Evolutionary conservation across 257 asterid genomes (phyloP).

Genomic region (Solanum pennellii): DNA sequence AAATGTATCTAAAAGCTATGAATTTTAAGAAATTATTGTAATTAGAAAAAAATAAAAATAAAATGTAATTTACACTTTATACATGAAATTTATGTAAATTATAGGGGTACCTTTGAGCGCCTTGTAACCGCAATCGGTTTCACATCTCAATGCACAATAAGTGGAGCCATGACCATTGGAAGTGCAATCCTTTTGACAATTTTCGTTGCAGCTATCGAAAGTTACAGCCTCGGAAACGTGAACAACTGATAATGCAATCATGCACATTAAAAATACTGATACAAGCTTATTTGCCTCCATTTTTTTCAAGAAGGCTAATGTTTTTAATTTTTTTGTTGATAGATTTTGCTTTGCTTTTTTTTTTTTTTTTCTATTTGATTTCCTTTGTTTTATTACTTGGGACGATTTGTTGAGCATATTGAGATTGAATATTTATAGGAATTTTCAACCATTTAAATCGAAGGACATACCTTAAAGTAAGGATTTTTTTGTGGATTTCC

Average conservation of each 20-base stretch:
- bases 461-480: background rate
- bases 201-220: background rate
- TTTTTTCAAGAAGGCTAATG: background rate
- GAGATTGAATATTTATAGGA: background rate
- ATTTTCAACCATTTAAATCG: background rate
- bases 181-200: background rate
- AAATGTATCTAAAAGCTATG: too few relatives aligned
- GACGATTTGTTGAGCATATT: background rate
- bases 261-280: constrained; percentile 1
- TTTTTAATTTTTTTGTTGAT: background rate
- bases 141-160: constrained; percentile 6
- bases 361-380: background rate
- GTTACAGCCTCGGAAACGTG: background rate
- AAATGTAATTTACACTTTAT: too few relatives aligned
- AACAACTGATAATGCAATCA: background rate
- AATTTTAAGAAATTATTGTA: too few relatives aligned
- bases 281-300: background rate
- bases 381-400: background rate
- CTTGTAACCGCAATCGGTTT: background rate
- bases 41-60: too few relatives aligned
- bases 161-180: background rate
- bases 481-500: background rate
- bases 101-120: background rate
- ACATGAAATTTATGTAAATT: too few relatives aligned
- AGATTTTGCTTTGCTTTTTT: background rate